These are phyloP conservation scores for Boletus reticulatus DNA, from an alignment of 768 basidiomycete genomes.

Conservation along the genomic window DNA sequence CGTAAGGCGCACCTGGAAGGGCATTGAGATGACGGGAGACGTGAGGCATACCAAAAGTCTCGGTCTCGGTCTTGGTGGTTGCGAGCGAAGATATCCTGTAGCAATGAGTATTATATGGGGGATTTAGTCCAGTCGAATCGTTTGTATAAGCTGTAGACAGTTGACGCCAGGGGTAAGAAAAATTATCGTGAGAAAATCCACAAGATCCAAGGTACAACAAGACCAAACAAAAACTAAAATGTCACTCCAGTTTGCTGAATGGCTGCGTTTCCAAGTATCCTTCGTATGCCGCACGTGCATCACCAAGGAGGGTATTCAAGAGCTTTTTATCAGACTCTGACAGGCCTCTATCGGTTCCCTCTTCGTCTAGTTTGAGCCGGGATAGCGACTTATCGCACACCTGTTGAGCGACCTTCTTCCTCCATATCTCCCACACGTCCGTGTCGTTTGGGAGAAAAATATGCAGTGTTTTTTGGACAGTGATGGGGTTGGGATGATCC, in stretches of 20 bases:
- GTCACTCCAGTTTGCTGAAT: background rate
- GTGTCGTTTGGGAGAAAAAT: slow-evolving; percentile 22
- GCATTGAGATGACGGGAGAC: background rate
- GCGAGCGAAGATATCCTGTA: too few species aligned
- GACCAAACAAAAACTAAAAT: background rate
- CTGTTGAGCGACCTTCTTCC: slow-evolving; percentile 12
- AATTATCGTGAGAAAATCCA: too few species aligned
- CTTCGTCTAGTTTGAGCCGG: slow-evolving; percentile 1
- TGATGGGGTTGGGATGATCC: background rate
- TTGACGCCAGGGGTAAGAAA: too few species aligned
- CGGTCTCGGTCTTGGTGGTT: too few species aligned
- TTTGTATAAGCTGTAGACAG: too few species aligned
- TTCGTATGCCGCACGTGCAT: slow-evolving; percentile 14
- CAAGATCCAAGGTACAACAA: background rate
- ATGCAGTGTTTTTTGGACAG: slow-evolving; percentile 10
- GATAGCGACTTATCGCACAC: slow-evolving; percentile 7
- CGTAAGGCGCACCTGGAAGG: background rate
- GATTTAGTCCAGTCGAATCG: too few species aligned
- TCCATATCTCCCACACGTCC: slow-evolving; percentile 20
- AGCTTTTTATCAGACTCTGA: background rate
- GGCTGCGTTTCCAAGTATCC: slow-evolving; percentile 3
- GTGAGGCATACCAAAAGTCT: too few species aligned
- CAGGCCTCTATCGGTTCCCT: background rate
- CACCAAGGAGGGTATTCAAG: slow-evolving; percentile 14
- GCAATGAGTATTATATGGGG: too few species aligned